Base-by-base conservation (phyloP, 768 basidiomycete genomes). In the Hortiboletus campestris region DNA sequence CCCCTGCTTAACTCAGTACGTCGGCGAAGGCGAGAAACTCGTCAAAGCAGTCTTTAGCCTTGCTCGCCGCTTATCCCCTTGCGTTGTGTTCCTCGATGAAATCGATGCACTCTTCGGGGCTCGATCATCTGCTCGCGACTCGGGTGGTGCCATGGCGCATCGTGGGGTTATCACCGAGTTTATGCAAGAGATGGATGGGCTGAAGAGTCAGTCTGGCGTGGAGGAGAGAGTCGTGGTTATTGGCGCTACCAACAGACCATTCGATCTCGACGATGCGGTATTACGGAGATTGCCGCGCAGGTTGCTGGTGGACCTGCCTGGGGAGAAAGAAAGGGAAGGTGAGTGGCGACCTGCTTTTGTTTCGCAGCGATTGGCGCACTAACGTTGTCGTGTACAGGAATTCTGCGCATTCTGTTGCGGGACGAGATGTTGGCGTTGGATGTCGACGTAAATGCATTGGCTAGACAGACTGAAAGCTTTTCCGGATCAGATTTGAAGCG, bases 141-240 rank as follows among this genome's bases (percentile, higher is more conserved):
- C 85, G 39, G 90, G 88, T 10, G 85, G 92, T 51, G 84, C 84
- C 13, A 80, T 89, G 63, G 91, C 92, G 6, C 93, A 96, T 64
- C 80, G 93, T 39, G 89, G 91, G 43, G 84, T 95, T 49, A 88
- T 91, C 67, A 94, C 91, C 11, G 90, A 94, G 70, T 93, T 93
- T 70, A 93, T 94, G 91, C 90, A 91, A 67, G 93, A 96, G 69
- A 96, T 98, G 94, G 94, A 98, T 64, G 94, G 94, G 3, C 74
- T 98, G 55, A 89, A 85, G 67, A 82, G 89, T 10, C 68, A 60
- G 20, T 49, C 57, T 7, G 54, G 68, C 12, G 81, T 80, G 59
- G 89, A 93, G 51, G 84, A 90, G 59, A 84, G 84, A 58, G 84
- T 97, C 53, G 87, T 96, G 53, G 86, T 98, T 46, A 93, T 98